Base-by-base conservation (phyloP, 139 green algal genomes). In the Asterochloris erici region DNA sequence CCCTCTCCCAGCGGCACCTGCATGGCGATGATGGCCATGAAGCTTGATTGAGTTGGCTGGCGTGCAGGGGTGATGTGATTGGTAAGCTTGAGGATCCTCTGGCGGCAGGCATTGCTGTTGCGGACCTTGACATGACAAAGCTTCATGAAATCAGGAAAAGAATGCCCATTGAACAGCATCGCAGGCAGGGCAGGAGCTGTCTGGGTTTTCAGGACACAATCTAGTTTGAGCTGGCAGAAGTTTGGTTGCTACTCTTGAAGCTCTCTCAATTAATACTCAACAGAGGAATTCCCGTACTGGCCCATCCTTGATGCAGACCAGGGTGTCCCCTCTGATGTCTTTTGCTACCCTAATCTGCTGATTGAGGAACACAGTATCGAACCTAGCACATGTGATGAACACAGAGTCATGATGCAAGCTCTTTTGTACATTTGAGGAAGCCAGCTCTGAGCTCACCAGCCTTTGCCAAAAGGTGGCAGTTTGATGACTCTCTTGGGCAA, bases 301-400 rank as follows among this genome's bases (percentile, higher is more conserved):
- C 0, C 94, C 94, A 61, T 91, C 91, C 0, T 89, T 78, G 24
- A n/a, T 64, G 0, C 91, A 85, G 4, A 98, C 82, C 1, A 98
- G 85, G 14, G 85, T 92, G 82, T 98, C 94, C 0, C 92, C 92
- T 9, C 95, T 86, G 19, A 86, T 92, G 87, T 98, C 95, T 74
- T 88, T 86, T 10, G 94, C 91, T 9, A 98, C 86, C 10, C 95
- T 84, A 14, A 96, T 82, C 0, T 88, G 76, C 10, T 86, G 82
- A 69, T 96, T 92, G 29, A 95, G 26, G 78, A 96, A 98, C 9
- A 98, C 75, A 11, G 86, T 96, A 79, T 98, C 93, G 85, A 98
- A 97, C 94, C 94, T 93, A 85, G 74, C 76, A 16, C 26, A 74
- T 73, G 14, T 15, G 15, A 68, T 21, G 69, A 12, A 27, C 1